phyloP scores from a whole-genome alignment of 495 filamentous ascomycete species.

The Cetradonia linearis region DNA sequence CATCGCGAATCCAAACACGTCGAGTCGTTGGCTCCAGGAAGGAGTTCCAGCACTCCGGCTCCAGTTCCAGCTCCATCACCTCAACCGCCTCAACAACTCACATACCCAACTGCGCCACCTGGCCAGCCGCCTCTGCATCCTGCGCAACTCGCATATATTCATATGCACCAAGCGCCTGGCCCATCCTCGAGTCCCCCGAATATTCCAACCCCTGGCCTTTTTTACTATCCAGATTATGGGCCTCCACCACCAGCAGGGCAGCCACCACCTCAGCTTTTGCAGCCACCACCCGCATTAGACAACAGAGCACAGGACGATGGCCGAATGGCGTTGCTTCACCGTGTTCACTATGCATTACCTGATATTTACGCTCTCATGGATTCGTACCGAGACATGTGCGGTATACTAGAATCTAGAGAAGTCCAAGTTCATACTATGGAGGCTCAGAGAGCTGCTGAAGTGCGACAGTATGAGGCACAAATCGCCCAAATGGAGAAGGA shows the following conservation, averaged over 20 bases:
- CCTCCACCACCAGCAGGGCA: constrained; percentile 7
- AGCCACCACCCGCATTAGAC: not conserved
- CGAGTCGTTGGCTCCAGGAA: not conserved
- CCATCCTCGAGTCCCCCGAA: constrained; percentile 14
- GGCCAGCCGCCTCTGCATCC: constrained; percentile 9
- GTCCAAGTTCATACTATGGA: constrained; percentile 39
- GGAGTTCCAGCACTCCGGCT: not conserved
- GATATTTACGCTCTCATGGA: constrained; percentile 40
- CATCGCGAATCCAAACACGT: constrained; percentile 2
- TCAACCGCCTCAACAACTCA: constrained; percentile 1
- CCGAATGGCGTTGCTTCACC: constrained; percentile 30
- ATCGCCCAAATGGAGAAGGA: constrained; percentile 44
- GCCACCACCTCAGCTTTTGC: not conserved
- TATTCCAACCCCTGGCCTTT: constrained; percentile 5
- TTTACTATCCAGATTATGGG: constrained; percentile 18
- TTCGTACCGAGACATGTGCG: constrained; percentile 39
- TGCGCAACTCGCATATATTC: constrained; percentile 14
- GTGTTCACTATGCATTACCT: constrained; percentile 41
- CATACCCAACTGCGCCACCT: constrained; percentile 1
- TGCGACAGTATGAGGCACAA: constrained; percentile 44
- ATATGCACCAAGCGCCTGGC: constrained; percentile 12
- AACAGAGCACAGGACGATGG: constrained; percentile 10
- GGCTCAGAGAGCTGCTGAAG: constrained; percentile 37
- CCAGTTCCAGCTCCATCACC: not conserved
- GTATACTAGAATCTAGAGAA: constrained; percentile 36